Evolutionary conservation across 805 yeast species (phyloP).

Genomic region (Metschnikowia continentalis): DNA sequence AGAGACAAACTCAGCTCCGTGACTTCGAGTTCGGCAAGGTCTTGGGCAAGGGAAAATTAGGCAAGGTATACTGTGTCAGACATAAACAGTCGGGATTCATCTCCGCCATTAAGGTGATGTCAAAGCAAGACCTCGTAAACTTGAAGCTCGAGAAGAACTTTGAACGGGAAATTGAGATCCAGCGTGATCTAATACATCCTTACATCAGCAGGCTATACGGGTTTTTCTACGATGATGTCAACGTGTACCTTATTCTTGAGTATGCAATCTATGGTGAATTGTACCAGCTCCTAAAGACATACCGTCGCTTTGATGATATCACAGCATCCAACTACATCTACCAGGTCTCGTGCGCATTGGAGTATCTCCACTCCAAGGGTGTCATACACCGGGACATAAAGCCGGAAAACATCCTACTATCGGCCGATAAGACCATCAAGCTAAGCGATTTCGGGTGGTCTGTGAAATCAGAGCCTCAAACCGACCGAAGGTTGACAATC

Average conservation of each 20-base stretch:
- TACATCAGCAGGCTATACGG: slow-evolving; percentile 80
- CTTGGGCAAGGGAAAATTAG: slow-evolving; percentile 91
- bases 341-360: slow-evolving; percentile 79
- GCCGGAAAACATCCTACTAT: slow-evolving; percentile 86
- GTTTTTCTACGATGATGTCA: slow-evolving; percentile 73
- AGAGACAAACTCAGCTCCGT: slow-evolving; percentile 23
- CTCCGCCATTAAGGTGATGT: slow-evolving; percentile 90
- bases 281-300: slow-evolving; percentile 64
- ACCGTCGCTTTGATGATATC: slow-evolving; percentile 65
- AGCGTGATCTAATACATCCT: slow-evolving; percentile 71
- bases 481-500: slow-evolving; percentile 50
- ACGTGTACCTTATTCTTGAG: slow-evolving; percentile 82
- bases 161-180: slow-evolving; percentile 88
- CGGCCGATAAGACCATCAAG: slow-evolving; percentile 71
- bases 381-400: slow-evolving; percentile 91
- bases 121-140: slow-evolving; percentile 69
- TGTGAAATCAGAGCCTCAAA: slow-evolving; percentile 41
- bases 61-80: slow-evolving; percentile 83
- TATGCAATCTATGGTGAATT: slow-evolving; percentile 84
- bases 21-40: slow-evolving; percentile 87
- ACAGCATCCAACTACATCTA: slow-evolving; percentile 74
- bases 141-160: slow-evolving; percentile 81
- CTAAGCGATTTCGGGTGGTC: slow-evolving; percentile 97
- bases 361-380: slow-evolving; percentile 71
- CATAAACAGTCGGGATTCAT: slow-evolving; percentile 73